Base-by-base conservation (phyloP, 176 grass and related monocot species). In the Dactylis glomerata region DNA sequence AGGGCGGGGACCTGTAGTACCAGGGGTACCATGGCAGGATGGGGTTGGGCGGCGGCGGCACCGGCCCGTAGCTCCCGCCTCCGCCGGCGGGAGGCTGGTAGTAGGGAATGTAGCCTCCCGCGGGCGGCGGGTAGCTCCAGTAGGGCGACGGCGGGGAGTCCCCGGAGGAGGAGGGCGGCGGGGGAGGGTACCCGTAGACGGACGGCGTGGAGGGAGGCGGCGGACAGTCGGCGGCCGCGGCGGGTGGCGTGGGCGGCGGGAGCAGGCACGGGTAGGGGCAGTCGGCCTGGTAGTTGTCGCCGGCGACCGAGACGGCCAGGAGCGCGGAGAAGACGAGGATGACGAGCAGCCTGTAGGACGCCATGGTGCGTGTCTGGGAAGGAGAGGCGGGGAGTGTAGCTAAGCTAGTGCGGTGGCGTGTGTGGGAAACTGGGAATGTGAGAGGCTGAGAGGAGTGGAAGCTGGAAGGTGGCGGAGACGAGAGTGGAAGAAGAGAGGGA, bases 21-120 rank as follows among this genome's bases (percentile, higher is more conserved):
- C 95, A 97, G 0, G 95, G 92, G 80, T 86, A 97, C 88, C 90
- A 97, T 26, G 95, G 95, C 74, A 95, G n/a, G 32, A 95, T 91
- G 3, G 87, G 90, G 82, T 97, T 89, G 0, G 95, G 95, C 17
- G 95, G 95, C 2, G 95, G 95, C 5, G 92, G 95, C 31, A 79
- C 77, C 2, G 54, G 72, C 44, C 47, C 83, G 14, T 27, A 70
- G 46, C 2, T 45, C 22, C 88, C 38, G 0, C 85, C 71, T 0
- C 68, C 78, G 0, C 80, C 47, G 1, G 52, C 5, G 1, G 94
- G 91, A n/a, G 88, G 86, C 68, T 90, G 80, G 81, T 76, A 83
- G 81, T 50, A 83, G 19, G 90, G 90, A 77, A 88, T 61, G 76
- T 88, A 80, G 32, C 87, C 81, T 0, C 79, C 66, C 0, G 73